These are phyloP conservation scores for Citrullus colocynthis DNA, from an alignment of 306 rosid genomes.

Conservation along the genomic window DNA sequence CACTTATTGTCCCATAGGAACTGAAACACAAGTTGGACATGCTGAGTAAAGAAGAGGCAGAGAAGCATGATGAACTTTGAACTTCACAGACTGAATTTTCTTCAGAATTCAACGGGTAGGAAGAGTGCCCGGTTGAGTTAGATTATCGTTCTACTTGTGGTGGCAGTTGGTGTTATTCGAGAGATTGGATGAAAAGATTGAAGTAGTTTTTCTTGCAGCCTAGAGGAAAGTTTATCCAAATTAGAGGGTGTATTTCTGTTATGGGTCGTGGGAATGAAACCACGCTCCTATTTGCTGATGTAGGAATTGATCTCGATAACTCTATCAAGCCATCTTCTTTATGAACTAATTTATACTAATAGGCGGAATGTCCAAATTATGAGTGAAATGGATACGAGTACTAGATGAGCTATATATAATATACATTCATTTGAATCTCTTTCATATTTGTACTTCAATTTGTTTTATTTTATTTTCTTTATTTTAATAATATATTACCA, in stretches of 20 bases:
- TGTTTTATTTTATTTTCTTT: neutral
- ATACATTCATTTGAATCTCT: neutral
- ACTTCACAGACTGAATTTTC: neutral
- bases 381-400: neutral
- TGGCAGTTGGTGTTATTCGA: neutral
- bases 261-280: neutral
- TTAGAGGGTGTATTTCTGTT: neutral
- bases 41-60: slow-evolving; percentile 58
- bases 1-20: slow-evolving; percentile 35
- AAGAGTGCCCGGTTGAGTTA: neutral
- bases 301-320: neutral
- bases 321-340: neutral
- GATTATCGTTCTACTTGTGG: neutral
- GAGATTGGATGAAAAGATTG: neutral
- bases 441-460: neutral
- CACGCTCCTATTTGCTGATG: neutral
- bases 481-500: neutral
- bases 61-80: slow-evolving; percentile 70
- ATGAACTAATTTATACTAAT: neutral
- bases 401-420: neutral
- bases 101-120: neutral
- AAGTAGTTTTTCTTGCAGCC: neutral
- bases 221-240: neutral
- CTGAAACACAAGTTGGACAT: slow-evolving; percentile 60
- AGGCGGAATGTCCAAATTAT: neutral